Percentiles rank a stretch among this genome's conserved stretches.
phyloP scores from a whole-genome alignment of 2,329 filamentous ascomycete genomes.

The Rhinocladiella similis region DNA sequence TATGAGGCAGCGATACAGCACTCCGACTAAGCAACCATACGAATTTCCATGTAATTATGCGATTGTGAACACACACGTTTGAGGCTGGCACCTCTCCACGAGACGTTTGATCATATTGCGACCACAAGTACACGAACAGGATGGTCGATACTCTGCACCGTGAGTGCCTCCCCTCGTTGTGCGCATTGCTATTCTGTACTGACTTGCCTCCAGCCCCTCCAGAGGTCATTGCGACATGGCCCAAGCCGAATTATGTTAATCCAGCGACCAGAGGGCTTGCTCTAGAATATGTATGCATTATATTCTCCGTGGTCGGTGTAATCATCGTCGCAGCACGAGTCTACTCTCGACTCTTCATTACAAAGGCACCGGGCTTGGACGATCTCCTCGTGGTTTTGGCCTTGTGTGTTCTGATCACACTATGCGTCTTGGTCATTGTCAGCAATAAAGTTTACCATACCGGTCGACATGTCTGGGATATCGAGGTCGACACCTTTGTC shows the following conservation, averaged over 20 bases:
- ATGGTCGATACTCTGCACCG: slow-evolving; percentile 27
- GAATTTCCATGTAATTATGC: not conserved
- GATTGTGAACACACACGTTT: not conserved
- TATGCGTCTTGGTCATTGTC: slow-evolving; percentile 25
- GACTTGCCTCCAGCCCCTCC: slow-evolving; percentile 8
- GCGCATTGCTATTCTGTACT: not conserved
- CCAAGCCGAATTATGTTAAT: slow-evolving; percentile 35
- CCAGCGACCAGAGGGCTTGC: slow-evolving; percentile 31
- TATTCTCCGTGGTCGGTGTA: slow-evolving; percentile 29
- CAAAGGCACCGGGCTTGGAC: slow-evolving; percentile 26
- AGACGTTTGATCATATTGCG: not conserved
- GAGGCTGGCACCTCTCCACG: not conserved
- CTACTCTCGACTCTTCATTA: slow-evolving; percentile 33
- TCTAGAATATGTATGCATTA: slow-evolving; percentile 30
- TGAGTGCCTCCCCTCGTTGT: slow-evolving; percentile 4
- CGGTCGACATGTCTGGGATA: slow-evolving; percentile 29
- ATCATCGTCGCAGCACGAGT: slow-evolving; percentile 29
- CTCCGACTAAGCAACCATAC: too few species aligned
- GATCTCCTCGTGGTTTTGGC: slow-evolving; percentile 24
- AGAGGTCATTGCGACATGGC: slow-evolving; percentile 30
- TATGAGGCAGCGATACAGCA: too few species aligned
- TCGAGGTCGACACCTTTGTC: slow-evolving; percentile 17
- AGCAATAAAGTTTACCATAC: slow-evolving; percentile 24
- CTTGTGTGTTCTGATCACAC: slow-evolving; percentile 15
- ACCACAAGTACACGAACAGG: not conserved